Evolutionary conservation across 352 stramenopile species (phyloP), one percentile per base, ranked within the genome.

Genomic region (Saprolegnia diclina): DNA sequence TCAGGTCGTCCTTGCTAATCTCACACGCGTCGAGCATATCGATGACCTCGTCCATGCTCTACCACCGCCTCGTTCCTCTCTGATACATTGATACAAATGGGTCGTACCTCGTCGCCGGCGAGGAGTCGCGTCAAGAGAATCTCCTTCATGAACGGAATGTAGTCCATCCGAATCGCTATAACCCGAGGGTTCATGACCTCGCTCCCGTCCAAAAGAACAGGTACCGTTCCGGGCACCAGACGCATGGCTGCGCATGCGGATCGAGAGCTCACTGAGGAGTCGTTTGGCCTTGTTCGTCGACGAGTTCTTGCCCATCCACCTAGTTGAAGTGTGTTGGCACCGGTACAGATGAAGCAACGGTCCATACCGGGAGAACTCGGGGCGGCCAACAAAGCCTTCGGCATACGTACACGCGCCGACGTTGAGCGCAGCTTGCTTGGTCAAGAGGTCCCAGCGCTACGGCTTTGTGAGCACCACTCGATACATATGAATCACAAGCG

Each of bases 291-390:
- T 99, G 59, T 78, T 89, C 37, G 91, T 84, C 7, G 82, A 88
- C n/a, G 94, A 98, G 79, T 99, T 99, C 79, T 99, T 98, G 24
- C 97, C 97, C 40, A 99, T 79, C 96, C 96, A 99, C 64, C 83
- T 94, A 78, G 71, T 21, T 64, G 32, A 44, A 38, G 37, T 19
- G 14, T 35, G 29, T 5, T 35, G 2, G 29, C 29, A 37, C 22
- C 18, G 50, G n/a, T 46, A 29, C 32, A 5, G 21, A 32, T 32
- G n/a, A 21, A 24, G 32, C 13, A 19, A 85, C 54, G n/a, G 74
- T n/a, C 83, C 83, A 52, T 76, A 93, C 87, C 78, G 88, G 29
- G 88, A 94, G 74, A 97, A 96, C 65, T 94, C 88, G 0, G 89
- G 82, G 63, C 95, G 88, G n/a, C 85, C 85, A 29, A 96, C 90